phyloP scores from a whole-genome alignment of 2,329 filamentous ascomycete genomes.

The Allantophomopsis cytisporea region DNA sequence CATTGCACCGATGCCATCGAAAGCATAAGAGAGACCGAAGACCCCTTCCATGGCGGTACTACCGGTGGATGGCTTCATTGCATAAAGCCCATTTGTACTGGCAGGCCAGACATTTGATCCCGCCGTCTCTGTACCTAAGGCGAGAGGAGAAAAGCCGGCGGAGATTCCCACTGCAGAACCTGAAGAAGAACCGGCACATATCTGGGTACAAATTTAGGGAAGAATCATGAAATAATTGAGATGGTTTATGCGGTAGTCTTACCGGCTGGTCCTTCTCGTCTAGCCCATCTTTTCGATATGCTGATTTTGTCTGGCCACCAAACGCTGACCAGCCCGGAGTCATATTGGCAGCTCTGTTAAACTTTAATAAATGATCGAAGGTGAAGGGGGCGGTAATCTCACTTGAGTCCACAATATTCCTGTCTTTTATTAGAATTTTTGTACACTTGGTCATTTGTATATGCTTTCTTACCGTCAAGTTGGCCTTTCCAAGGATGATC shows the following conservation, averaged over 20 bases:
- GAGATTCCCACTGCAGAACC: constrained; percentile 43
- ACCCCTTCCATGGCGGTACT: constrained; percentile 45
- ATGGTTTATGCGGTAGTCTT: constrained; percentile 39
- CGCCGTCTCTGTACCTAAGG: constrained; percentile 47
- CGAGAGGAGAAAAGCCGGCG: constrained; percentile 11
- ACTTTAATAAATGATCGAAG: too few relatives aligned
- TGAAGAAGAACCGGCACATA: constrained; percentile 35
- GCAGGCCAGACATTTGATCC: constrained; percentile 47
- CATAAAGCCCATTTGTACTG: constrained; percentile 43
- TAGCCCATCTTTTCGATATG: constrained; percentile 7
- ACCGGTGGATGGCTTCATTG: constrained; percentile 52
- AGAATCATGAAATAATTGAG: too few relatives aligned
- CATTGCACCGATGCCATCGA: constrained; percentile 13
- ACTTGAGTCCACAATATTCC: too few relatives aligned
- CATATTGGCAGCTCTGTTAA: constrained; percentile 1
- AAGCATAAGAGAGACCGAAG: constrained; percentile 24
- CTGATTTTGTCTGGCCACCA: constrained; percentile 15
- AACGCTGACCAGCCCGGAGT: constrained; percentile 11
- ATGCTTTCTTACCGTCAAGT: too few relatives aligned
- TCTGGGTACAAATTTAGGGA: constrained; percentile 19
- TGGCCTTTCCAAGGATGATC: too few relatives aligned
- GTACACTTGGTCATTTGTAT: too few relatives aligned
- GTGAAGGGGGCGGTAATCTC: too few relatives aligned
- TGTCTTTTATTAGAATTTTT: too few relatives aligned
- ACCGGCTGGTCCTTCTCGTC: constrained; percentile 28